These are phyloP conservation scores for Aschersonia sp. DNA, from an alignment of 2,329 filamentous ascomycete species.

Conservation along the genomic window DNA sequence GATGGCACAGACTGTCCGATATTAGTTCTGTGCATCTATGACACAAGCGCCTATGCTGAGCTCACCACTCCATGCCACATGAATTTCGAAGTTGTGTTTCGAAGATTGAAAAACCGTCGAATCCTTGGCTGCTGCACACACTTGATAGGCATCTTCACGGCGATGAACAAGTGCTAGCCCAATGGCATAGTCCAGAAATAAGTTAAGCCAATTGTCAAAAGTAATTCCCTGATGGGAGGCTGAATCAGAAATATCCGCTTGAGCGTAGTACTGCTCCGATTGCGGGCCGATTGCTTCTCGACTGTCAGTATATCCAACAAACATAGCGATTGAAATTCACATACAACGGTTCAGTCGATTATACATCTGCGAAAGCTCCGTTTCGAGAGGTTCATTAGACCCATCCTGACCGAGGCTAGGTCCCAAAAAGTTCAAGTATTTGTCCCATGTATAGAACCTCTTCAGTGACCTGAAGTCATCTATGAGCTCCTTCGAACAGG, in stretches of 20 bases:
- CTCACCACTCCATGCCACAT: slow-evolving; percentile 63
- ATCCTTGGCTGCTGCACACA: slow-evolving; percentile 63
- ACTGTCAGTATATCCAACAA: neutral
- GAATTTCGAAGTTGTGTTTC: slow-evolving; percentile 53
- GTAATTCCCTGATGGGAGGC: slow-evolving; percentile 55
- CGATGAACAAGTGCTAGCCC: slow-evolving; percentile 54
- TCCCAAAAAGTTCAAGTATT: slow-evolving; percentile 44
- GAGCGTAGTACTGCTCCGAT: slow-evolving; percentile 2
- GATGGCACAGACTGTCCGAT: slow-evolving; percentile 58
- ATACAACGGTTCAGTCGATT: slow-evolving; percentile 39
- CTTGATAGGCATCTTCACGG: slow-evolving; percentile 59
- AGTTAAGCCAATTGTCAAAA: slow-evolving; percentile 75
- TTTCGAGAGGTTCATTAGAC: slow-evolving; percentile 15
- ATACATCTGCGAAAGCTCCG: slow-evolving; percentile 38
- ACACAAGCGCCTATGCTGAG: slow-evolving; percentile 1
- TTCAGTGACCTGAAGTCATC: slow-evolving; percentile 50
- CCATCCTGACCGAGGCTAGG: slow-evolving; percentile 10
- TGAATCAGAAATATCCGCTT: slow-evolving; percentile 1
- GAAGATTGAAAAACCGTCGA: slow-evolving; percentile 72
- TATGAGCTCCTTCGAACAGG: slow-evolving; percentile 41
- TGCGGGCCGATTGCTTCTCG: slow-evolving; percentile 5
- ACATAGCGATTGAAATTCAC: slow-evolving; percentile 10
- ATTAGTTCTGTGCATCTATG: neutral
- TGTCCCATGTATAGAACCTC: slow-evolving; percentile 52
- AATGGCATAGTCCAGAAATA: slow-evolving; percentile 80